Base-by-base conservation (phyloP, 2,329 filamentous ascomycete genomes). In the Stachybotrys echinatus region DNA sequence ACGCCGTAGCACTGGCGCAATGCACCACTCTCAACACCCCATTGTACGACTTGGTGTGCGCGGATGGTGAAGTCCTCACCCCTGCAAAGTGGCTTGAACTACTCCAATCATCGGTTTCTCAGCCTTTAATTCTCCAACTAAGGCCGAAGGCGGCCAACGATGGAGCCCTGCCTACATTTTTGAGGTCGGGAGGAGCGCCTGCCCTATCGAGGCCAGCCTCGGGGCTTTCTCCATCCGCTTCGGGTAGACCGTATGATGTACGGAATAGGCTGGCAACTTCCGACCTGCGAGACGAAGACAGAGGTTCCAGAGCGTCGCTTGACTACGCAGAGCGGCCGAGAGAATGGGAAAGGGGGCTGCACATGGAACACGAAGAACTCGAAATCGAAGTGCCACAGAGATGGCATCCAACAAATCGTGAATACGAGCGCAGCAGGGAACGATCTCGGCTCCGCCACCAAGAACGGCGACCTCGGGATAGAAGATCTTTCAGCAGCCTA, bases 1-100 rank as follows among this genome's bases (percentile, higher is more conserved):
- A 50, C 27, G 42, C 42, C n/a, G 48, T 50, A 34, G n/a, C 48
- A 17, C 34, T 39, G 6, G 43, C 46, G n/a, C 23, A 31, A 8
- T 27, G 42, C 17, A 6, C 27, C 20, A 20, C 22, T 27, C 21
- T 20, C 21, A 42, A 50, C 22, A n/a, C 48, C 5, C 39, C 23
- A 12, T 19, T 23, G 12, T 50, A 43, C n/a, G 42, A 46, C 17
- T 31, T 50, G n/a, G 40, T 46, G 34, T 20, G 45, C 19, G 12
- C n/a, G 23, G 42, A 46, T n/a, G 20, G 12, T 3, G 23, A 47
- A 12, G 19, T 50, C 12, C 37, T 50, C 8, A 50, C 42, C 6
- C 43, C 48, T 18, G 10, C 17, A n/a, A 42, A 42, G 18, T 42
- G 39, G 39, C 20, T 42, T 18, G n/a, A 42, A n/a, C 17, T 42